Base-by-base conservation (phyloP, 441 rosid genomes). In the Melastoma candidum region DNA sequence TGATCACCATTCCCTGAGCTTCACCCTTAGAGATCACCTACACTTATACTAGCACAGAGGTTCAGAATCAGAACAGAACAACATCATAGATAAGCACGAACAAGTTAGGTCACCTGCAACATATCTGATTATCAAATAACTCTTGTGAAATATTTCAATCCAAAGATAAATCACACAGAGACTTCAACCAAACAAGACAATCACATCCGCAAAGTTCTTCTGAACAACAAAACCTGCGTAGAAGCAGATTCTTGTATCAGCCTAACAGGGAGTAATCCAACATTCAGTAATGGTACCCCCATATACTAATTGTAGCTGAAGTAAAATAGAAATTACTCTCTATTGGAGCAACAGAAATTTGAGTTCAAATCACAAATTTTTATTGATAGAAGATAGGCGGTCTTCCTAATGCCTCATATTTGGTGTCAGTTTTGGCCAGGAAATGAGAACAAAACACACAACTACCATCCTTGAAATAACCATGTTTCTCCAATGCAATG, bases 1-100 rank as follows among this genome's bases (percentile, higher is more conserved):
- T 88, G 83, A 97, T 88, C 65, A 88, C 87, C 98, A 92, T 92
- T 73, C 98, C 98, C 73, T 92, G 97, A 75, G 98, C 98, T 83
- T 92, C 98, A 64, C 95, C 98, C 64, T 88, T 92, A 26, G 95
- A 97, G 53, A 92, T 92, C 47, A 92, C 96, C 98, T 87, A 70
- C 41, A 71, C 47, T 59, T 27, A 48, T 47, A 12, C 56, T 5
- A 55, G 46, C 22, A 17, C 44, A 56, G 57, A 17, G 43, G 54
- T 51, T 71, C 36, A 69, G 67, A 51, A 47, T 41, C 17, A 7
- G 58, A 13, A 9, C 11, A 52, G 7, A 5, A 52, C 46, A 26
- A 39, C 13, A 26, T 27, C 26, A 44, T 44, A 36, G 43, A 3
- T 29, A 32, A 12, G 22, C 55, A 52, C 45, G 11, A 52, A 26